These are phyloP conservation scores for Echinochloa phyllopogon DNA, from an alignment of 176 grass and related monocot genomes.

Conservation along the genomic window DNA sequence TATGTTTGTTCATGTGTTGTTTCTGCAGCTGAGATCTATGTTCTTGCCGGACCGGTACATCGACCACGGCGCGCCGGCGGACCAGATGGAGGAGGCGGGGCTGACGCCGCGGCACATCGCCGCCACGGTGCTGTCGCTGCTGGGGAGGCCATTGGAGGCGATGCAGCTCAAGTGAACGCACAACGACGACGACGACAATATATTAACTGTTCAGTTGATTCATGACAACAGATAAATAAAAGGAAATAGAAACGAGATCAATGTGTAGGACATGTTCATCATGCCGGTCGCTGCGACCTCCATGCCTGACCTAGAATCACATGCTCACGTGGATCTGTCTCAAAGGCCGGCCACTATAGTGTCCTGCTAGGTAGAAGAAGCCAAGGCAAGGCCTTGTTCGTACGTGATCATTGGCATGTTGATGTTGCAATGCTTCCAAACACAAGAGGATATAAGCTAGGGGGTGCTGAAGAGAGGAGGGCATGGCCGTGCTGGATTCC, in stretches of 20 bases:
- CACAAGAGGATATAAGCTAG: not conserved
- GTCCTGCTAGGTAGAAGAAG: not conserved
- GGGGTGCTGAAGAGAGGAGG: no score
- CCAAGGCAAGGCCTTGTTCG: not conserved
- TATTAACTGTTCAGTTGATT: not conserved
- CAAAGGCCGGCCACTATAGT: no score
- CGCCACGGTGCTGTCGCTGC: slow-evolving; percentile 72
- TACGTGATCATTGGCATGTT: slow-evolving; percentile 24
- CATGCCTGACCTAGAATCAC: not conserved
- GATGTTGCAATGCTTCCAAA: slow-evolving; percentile 26
- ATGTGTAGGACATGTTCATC: slow-evolving; percentile 3
- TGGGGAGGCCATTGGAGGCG: slow-evolving; percentile 81
- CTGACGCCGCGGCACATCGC: slow-evolving; percentile 79
- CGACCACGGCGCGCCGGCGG: slow-evolving; percentile 74
- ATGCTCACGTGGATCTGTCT: slow-evolving; percentile 1
- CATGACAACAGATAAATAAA: slow-evolving; percentile 10
- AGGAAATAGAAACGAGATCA: not conserved
- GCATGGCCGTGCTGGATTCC: not conserved
- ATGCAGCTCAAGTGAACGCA: slow-evolving; percentile 56
- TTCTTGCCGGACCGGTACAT: slow-evolving; percentile 92
- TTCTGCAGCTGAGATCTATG: slow-evolving; percentile 86
- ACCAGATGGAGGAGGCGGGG: slow-evolving; percentile 91
- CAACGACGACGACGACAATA: not conserved
- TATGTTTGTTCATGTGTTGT: not conserved
- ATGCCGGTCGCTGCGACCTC: not conserved